Base-by-base conservation (phyloP, 352 stramenopile species). In the Globisporangium nagaii region DNA sequence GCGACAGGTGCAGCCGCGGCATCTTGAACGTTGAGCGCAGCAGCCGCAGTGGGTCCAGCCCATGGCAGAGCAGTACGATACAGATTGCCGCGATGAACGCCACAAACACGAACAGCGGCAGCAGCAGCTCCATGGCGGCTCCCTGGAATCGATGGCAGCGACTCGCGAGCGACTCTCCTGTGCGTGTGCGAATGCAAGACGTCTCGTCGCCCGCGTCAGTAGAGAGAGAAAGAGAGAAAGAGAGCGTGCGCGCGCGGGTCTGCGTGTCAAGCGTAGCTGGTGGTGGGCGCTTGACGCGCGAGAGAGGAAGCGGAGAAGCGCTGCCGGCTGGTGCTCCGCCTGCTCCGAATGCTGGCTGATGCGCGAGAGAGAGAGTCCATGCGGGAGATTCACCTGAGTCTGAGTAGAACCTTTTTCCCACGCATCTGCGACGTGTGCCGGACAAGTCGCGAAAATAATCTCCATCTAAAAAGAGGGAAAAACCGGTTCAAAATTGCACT, bases 21-120 rank as follows among this genome's bases (percentile, higher is more conserved):
- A 53, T 67, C 54, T 87, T 85, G 59, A 75, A 88, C 15, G 60
- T 60, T 48, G 79, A 79, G 50, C 79, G 76, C 56, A 89, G 51
- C 34, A 91, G 46, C 3, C 81, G 78, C 58, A 77, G 48, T 28
- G 81, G 81, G 47, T 86, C 66, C 17, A 91, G 58, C 0, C 81
- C 81, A 36, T 86, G 74, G 27, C 62, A 84, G 19, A 81, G 40
- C 11, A 91, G 58, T 42, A 67, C 34, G 6, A 68, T 41, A 46
- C 75, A 86, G 24, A 75, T 19, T 4, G 60, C 27, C 62, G 58
- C 56, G 45, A 86, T 27, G 19, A 89, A 24, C 40, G 79, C 34
- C 34, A 73, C 40, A 7, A 73, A 19, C 8, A 73, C 37, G 46
- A 76, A 28, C 28, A 88, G 58, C 32, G 69, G 66, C 36, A 71